Evolutionary conservation across 2,329 filamentous ascomycete species (phyloP).

Genomic region (Cadophora sp.): DNA sequence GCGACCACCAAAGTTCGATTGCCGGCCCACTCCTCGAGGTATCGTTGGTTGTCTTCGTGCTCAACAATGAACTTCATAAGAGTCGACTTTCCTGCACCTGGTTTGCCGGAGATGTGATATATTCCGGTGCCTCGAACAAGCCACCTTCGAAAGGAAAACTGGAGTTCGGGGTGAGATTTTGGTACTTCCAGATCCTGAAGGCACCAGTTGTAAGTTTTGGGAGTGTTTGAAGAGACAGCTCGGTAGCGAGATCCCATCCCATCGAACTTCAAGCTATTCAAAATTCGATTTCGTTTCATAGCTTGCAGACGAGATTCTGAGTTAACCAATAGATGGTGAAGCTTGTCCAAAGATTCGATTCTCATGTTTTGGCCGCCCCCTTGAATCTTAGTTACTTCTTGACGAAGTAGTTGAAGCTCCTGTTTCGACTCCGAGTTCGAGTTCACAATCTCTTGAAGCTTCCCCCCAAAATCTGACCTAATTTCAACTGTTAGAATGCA

Average conservation of each 20-base stretch:
- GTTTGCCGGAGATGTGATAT: conserved; percentile 32
- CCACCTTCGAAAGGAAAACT: conserved; percentile 19
- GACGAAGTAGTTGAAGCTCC: not conserved
- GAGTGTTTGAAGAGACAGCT: not conserved
- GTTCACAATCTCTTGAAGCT: not conserved
- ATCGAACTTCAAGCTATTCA: not conserved
- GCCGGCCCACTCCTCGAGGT: conserved; percentile 43
- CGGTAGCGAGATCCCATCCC: not conserved
- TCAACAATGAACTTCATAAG: conserved; percentile 32
- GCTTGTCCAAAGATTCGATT: not conserved
- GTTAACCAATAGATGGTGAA: not conserved
- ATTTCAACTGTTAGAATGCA: not conserved
- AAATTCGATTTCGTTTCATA: not conserved
- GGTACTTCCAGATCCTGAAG: not conserved
- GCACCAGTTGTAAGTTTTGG: not conserved
- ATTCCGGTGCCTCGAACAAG: conserved; percentile 10
- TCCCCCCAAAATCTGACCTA: not conserved
- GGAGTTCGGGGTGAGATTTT: not conserved
- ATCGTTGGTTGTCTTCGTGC: not conserved
- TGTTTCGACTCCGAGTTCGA: not conserved
- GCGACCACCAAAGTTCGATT: conserved; percentile 40
- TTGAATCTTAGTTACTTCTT: not conserved
- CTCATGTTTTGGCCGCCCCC: not conserved
- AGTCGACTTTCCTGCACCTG: conserved; percentile 36
- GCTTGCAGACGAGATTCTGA: not conserved